Base-by-base conservation (phyloP, 176 grass and related monocot genomes). In the Pontederia crassipes region DNA sequence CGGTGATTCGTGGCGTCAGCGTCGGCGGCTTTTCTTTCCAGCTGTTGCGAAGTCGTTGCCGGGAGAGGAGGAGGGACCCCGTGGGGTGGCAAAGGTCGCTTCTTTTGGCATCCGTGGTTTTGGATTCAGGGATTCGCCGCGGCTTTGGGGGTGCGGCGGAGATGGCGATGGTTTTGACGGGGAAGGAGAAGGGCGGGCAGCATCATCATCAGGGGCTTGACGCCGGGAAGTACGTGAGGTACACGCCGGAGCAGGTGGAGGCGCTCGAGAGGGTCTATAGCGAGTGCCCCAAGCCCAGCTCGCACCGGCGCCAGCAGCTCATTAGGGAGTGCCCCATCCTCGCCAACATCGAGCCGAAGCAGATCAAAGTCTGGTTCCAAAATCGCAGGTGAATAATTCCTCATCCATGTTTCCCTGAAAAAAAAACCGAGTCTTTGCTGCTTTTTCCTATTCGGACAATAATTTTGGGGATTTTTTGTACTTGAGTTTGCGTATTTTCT, bases 161-260 rank as follows among this genome's bases (percentile, higher is more conserved):
- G 70, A 88, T 82, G 93, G 87, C 87, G 71, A 72, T 79, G 79
- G 63, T 49, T 15, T 68, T 68, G 74, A 79, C 71, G 55, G 81
- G 55, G 67, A 49, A 49, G 54, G 68, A 62, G 61, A 56, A 52
- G 12, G 70, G 71, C 58, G 48, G 61, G 57, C 74, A 72, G 70
- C 72, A 28, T 57, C 54, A 20, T 11, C 14, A 17, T 54, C 70
- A 47, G 60, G 80, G 68, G 78, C 62, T 98, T 68, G 94, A 98
- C 26, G 27, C 88, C 10, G 88, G 94, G 48, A 98, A 98, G 85
- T 98, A 98, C 67, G 88, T 98, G 57, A 74, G 94, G 35, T 98
- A 98, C 82, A 93, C 94, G 45, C 94, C 82, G 13, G 94, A 98
- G 85, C 94, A 98, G 77, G 94, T 98, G 77, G 94, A 98, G 54